These are phyloP conservation scores for Triticum dicoccoides DNA, from an alignment of 176 grass and related monocot genomes.

Conservation along the genomic window DNA sequence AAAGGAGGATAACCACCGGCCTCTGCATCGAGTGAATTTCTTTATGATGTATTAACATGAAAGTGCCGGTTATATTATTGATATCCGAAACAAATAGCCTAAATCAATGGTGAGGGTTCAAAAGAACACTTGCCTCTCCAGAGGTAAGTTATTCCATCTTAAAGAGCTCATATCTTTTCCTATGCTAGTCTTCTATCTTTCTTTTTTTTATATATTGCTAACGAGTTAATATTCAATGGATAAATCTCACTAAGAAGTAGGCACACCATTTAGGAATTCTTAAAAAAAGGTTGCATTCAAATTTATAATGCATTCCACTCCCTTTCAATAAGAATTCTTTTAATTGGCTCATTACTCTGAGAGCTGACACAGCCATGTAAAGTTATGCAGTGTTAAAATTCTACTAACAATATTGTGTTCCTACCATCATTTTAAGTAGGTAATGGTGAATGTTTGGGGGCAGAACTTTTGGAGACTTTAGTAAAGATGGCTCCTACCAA, in stretches of 20 bases:
- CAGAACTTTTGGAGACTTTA: slow-evolving; percentile 91
- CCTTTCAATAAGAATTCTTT: not conserved
- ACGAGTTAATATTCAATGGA: no score
- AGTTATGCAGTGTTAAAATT: not conserved
- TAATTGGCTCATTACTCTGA: not conserved
- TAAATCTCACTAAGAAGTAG: no score
- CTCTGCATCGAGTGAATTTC: not conserved
- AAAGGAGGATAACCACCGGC: no score
- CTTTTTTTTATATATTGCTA: no score
- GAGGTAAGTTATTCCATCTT: no score
- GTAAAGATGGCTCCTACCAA: slow-evolving; percentile 99
- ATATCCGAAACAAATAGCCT: no score
- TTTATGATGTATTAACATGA: not conserved
- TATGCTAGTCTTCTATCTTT: no score
- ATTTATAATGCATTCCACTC: not conserved
- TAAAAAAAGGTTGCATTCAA: not conserved
- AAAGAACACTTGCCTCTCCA: no score
- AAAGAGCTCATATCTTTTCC: no score
- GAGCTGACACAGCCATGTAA: not conserved
- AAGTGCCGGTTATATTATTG: not conserved
- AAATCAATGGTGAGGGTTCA: no score
- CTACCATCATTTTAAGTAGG: slow-evolving; percentile 43
- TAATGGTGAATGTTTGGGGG: slow-evolving; percentile 76
- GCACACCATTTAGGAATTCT: not conserved
- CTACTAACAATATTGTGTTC: slow-evolving; percentile 5